Evolutionary conservation across 768 basidiomycete genomes (phyloP).

Genomic region (Naganishia onofrii): DNA sequence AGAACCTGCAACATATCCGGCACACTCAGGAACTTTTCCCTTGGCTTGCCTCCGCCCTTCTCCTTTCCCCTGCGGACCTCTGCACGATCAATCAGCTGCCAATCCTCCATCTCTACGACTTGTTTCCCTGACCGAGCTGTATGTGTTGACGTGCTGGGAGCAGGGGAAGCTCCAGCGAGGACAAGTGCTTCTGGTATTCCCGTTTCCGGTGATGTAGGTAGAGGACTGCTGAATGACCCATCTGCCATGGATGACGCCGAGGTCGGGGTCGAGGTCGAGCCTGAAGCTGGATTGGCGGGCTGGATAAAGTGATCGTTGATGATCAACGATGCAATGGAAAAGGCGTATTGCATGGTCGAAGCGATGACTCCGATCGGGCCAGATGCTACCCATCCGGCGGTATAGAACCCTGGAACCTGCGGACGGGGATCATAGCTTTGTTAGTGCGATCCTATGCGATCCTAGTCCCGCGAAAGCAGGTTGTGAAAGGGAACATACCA

Average conservation of each 20-base stretch:
- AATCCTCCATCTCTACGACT: constrained; percentile 68
- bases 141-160: not conserved
- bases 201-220: constrained; percentile 53
- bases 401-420: constrained; percentile 65
- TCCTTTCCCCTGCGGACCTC: constrained; percentile 63
- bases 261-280: too few relatives aligned
- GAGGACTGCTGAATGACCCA: not conserved
- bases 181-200: constrained; percentile 56
- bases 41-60: constrained; percentile 44
- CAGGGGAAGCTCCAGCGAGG: constrained; percentile 42
- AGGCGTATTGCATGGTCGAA: constrained; percentile 88
- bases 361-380: constrained; percentile 91
- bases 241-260: too few relatives aligned
- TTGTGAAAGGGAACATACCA: constrained; percentile 39
- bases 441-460: too few relatives aligned
- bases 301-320: constrained; percentile 59
- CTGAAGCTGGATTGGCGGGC: not conserved
- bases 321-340: constrained; percentile 70
- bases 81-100: constrained; percentile 70
- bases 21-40: constrained; percentile 54
- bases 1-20: constrained; percentile 53
- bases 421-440: constrained; percentile 34
- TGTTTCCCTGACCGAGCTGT: constrained; percentile 23
- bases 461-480: too few relatives aligned
- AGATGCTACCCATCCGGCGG: constrained; percentile 87